phyloP scores from a whole-genome alignment of 2,329 filamentous ascomycete genomes.

The Fusarium sp. region DNA sequence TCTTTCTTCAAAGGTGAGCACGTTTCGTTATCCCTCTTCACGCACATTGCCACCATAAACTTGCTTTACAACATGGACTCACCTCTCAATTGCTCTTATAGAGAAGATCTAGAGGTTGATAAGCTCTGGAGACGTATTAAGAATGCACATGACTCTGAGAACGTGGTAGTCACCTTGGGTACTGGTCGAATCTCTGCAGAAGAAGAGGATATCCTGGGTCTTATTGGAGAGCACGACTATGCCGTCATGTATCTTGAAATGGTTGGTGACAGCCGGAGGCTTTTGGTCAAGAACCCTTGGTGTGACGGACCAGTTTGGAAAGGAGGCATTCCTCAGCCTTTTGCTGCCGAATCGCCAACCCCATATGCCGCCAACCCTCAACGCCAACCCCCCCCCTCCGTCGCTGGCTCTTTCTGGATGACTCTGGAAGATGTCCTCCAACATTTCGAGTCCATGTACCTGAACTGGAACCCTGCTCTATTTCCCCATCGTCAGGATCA shows the following conservation, averaged over 20 bases:
- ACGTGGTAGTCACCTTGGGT: conserved; percentile 89
- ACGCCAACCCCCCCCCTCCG: conserved; percentile 19
- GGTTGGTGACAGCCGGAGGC: conserved; percentile 66
- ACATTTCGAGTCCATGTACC: conserved; percentile 93
- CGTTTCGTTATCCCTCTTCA: not conserved
- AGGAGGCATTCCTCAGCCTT: conserved; percentile 43
- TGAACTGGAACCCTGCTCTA: conserved; percentile 94
- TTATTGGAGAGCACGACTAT: conserved; percentile 94
- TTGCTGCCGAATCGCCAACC: not conserved
- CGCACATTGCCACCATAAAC: not conserved
- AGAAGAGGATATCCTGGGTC: conserved; percentile 82
- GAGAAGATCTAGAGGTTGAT: conserved; percentile 80
- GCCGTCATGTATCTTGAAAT: conserved; percentile 83
- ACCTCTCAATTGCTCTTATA: conserved; percentile 44
- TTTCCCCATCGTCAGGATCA: conserved; percentile 86
- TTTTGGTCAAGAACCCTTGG: conserved; percentile 97
- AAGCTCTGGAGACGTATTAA: conserved; percentile 81
- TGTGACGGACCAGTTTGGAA: conserved; percentile 81
- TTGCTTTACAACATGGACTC: not conserved
- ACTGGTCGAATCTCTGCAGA: conserved; percentile 82
- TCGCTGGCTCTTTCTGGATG: conserved; percentile 91
- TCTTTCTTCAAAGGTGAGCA: conserved; percentile 80
- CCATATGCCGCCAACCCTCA: conserved; percentile 10
- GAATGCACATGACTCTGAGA: conserved; percentile 76
- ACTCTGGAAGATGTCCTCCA: conserved; percentile 86